Percentiles rank a stretch among this genome's conserved stretches.
Evolutionary conservation across 2,329 filamentous ascomycete genomes (phyloP).

Genomic region (Neocucurbitaria cava): DNA sequence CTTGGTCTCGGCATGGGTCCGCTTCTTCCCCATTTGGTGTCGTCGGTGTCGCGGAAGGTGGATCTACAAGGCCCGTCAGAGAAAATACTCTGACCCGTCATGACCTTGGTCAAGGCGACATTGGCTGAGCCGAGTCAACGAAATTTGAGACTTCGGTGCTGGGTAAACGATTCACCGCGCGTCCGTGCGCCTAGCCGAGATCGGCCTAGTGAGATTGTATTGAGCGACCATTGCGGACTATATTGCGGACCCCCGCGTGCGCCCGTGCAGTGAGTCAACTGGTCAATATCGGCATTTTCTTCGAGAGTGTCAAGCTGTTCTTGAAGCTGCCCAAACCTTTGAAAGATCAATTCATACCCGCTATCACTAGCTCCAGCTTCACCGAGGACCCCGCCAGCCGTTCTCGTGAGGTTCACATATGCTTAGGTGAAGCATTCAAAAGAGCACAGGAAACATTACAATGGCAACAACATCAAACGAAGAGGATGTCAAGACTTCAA

Average conservation of each 20-base stretch:
- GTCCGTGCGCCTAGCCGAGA: slow-evolving; percentile 21
- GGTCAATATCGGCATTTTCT: slow-evolving; percentile 6
- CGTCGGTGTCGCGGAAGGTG: slow-evolving; percentile 30
- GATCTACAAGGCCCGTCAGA: slow-evolving; percentile 48
- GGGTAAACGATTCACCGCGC: slow-evolving; percentile 31
- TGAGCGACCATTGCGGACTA: slow-evolving; percentile 22
- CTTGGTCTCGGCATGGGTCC: slow-evolving; percentile 50
- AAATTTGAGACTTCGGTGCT: slow-evolving; percentile 29
- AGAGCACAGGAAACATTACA: slow-evolving; percentile 14
- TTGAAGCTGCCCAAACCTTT: neutral
- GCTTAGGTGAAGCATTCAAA: slow-evolving; percentile 12
- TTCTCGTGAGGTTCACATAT: slow-evolving; percentile 18
- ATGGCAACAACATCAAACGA: slow-evolving; percentile 34
- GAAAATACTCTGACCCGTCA: slow-evolving; percentile 47
- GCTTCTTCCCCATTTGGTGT: slow-evolving; percentile 51
- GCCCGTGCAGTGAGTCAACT: slow-evolving; percentile 34
- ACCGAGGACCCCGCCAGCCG: slow-evolving; percentile 6
- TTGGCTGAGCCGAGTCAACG: slow-evolving; percentile 18
- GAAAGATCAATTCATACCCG: neutral
- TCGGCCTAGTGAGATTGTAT: slow-evolving; percentile 24
- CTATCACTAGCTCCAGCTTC: neutral
- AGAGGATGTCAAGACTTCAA: slow-evolving; percentile 53
- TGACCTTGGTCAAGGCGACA: slow-evolving; percentile 35
- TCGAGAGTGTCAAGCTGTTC: neutral
- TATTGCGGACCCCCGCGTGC: slow-evolving; percentile 23